Evolutionary conservation across 208 protist genomes (phyloP).

Genomic region (Trypanosoma lewisi): DNA sequence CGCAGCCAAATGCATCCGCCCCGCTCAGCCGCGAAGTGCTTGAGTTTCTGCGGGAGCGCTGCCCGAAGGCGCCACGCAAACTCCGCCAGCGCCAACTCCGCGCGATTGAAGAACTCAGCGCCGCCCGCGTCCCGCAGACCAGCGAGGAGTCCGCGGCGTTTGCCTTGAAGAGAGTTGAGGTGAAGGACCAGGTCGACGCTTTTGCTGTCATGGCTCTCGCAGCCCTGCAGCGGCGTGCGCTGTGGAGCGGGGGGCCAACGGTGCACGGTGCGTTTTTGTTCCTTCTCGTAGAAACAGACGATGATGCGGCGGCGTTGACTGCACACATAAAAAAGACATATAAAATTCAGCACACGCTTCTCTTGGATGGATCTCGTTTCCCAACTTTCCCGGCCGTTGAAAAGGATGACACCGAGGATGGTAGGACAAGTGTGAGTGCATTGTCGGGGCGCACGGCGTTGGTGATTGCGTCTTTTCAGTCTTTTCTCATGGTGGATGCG

Average conservation of each 20-base stretch:
- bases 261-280: constrained; percentile 27
- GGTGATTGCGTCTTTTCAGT: constrained; percentile 43
- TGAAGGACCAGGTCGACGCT: constrained; percentile 14
- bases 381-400: constrained; percentile 15
- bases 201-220: constrained; percentile 29
- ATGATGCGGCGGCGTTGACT: constrained; percentile 21
- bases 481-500: constrained; percentile 48
- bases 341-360: constrained; percentile 25
- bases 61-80: constrained; percentile 17
- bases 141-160: constrained; percentile 7
- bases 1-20: not conserved
- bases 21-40: constrained; percentile 19
- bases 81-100: constrained; percentile 21
- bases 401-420: not conserved
- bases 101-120: constrained; percentile 26
- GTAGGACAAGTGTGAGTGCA: constrained; percentile 1
- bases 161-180: constrained; percentile 33
- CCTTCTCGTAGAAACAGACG: constrained; percentile 42
- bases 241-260: not conserved
- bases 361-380: constrained; percentile 27
- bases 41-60: constrained; percentile 18
- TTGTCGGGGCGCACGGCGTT: constrained; percentile 23
- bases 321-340: constrained; percentile 29
- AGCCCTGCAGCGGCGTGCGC: constrained; percentile 33
- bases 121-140: not conserved